phyloP scores from a whole-genome alignment of 768 basidiomycete species.

The Tricholoma bakamatsutake region DNA sequence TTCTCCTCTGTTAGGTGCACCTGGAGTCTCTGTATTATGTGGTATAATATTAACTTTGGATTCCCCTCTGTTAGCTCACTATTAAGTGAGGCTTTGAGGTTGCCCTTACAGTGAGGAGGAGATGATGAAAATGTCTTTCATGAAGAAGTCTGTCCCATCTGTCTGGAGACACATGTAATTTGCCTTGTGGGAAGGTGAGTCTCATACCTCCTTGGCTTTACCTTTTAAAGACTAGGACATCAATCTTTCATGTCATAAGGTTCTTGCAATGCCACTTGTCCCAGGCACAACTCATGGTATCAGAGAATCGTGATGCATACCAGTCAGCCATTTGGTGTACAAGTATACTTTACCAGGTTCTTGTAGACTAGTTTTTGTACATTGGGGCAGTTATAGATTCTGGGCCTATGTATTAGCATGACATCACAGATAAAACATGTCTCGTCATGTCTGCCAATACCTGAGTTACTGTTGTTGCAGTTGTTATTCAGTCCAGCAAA shows the following conservation, averaged over 20 bases:
- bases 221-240: not conserved
- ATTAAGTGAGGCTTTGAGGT: no score
- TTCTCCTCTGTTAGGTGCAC: no score
- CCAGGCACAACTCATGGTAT: not conserved
- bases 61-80: no score
- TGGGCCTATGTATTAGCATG: not conserved
- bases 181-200: conserved; percentile 6
- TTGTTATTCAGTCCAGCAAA: no score
- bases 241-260: not conserved
- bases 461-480: no score
- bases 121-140: not conserved
- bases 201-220: conserved; percentile 1
- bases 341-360: not conserved
- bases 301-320: not conserved
- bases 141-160: not conserved
- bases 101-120: no score
- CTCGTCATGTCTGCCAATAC: no score
- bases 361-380: not conserved
- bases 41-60: no score
- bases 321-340: not conserved
- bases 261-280: not conserved
- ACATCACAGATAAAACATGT: conserved; percentile 9
- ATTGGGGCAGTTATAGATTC: not conserved
- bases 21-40: no score
- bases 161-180: not conserved